Conservation (phyloP, 305 asterid species). For the Solanum chacoense region DNA sequence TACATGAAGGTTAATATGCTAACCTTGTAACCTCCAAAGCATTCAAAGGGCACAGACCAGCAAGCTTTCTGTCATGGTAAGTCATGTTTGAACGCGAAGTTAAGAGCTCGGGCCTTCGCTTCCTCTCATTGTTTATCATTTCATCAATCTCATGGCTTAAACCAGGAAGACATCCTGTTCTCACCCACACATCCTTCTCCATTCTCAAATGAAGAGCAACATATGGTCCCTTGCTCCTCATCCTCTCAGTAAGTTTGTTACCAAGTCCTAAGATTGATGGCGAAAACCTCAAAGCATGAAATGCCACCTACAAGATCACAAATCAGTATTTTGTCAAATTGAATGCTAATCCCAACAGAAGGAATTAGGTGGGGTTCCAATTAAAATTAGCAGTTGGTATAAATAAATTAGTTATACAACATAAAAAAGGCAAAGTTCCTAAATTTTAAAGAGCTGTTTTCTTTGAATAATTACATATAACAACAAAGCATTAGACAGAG, state of each 20-base stretch:
- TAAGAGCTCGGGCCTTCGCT: constrained; percentile 47
- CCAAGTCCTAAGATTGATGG: constrained; percentile 55
- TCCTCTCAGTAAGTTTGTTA: constrained; percentile 52
- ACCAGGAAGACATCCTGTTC: constrained; percentile 96
- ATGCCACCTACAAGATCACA: constrained; percentile 57
- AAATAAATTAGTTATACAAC: neutral
- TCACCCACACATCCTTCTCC: constrained; percentile 96
- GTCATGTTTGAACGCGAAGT: constrained; percentile 79
- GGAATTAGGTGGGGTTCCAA: neutral
- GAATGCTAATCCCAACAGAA: neutral
- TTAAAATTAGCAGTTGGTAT: neutral
- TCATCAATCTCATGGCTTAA: constrained; percentile 44
- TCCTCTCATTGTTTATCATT: constrained; percentile 59
- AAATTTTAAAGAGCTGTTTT: neutral
- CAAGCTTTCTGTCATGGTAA: constrained; percentile 57
- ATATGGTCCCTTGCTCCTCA: constrained; percentile 81
- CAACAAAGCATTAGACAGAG: neutral
- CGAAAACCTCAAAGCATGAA: constrained; percentile 67
- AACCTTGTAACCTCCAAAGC: constrained; percentile 74
- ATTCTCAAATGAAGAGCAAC: constrained; percentile 85
- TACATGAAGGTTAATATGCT: neutral
- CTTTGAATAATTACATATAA: neutral
- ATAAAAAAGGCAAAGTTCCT: neutral
- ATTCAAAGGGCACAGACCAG: constrained; percentile 78
- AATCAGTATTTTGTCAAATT: neutral